Conservation (phyloP, 257 asterid species). For the Capsicum rhomboideum region DNA sequence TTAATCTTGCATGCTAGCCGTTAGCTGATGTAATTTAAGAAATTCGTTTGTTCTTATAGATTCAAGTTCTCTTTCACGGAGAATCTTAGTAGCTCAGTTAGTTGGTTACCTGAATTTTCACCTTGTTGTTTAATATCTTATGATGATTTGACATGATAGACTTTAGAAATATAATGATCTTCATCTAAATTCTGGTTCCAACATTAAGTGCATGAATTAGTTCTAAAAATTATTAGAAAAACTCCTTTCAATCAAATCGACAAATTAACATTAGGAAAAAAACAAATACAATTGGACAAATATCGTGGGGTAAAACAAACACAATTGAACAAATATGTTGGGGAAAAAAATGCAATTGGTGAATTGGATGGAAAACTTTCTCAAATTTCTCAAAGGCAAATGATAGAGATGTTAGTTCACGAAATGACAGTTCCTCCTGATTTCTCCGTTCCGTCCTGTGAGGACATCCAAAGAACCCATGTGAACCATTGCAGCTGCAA, state of each 20-base stretch:
- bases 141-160: too few species aligned
- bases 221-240: neutral
- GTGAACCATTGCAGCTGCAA: constrained; percentile 47
- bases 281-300: neutral
- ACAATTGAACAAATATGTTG: neutral
- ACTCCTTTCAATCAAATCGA: neutral
- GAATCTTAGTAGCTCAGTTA: too few species aligned
- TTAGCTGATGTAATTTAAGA: too few species aligned
- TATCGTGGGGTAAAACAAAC: neutral
- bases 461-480: constrained; percentile 42
- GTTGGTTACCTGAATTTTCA: too few species aligned
- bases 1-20: too few species aligned
- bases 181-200: too few species aligned
- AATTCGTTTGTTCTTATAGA: too few species aligned
- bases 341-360: neutral
- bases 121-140: too few species aligned
- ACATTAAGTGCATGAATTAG: neutral
- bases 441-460: constrained; percentile 38
- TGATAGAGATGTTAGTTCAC: constrained; percentile 21
- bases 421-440: constrained; percentile 39
- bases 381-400: neutral
- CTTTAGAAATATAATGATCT: too few species aligned
- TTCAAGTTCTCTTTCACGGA: too few species aligned
- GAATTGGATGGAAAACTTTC: neutral
- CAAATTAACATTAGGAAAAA: neutral